Base-by-base conservation (phyloP, 2,329 filamentous ascomycete species). In the Passalora sequoiae region DNA sequence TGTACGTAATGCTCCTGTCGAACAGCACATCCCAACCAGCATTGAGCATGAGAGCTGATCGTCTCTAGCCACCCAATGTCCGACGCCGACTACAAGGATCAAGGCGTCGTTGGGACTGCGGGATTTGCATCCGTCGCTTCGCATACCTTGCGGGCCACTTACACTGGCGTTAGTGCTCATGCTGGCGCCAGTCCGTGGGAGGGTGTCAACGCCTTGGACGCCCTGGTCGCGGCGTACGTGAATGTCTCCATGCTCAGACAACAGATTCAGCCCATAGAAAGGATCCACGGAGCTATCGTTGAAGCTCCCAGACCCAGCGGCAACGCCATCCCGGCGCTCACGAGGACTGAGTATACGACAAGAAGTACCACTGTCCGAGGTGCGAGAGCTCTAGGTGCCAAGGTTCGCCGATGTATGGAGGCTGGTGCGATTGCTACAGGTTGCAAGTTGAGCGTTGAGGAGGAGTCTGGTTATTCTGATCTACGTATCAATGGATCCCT, bases 141-240 rank as follows among this genome's bases (percentile, higher is more conserved):
- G 10, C 21, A 40, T n/a, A 40, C 15, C 19, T 32, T 32, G 28
- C 27, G 20, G 10, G 38, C 27, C 15, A 40, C 38, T 13, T 32
- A 40, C 19, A 29, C 27, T 21, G 44, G 44, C 16, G 20, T 33
- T n/a, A 16, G 32, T 33, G 39, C 44, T n/a, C 44, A 47, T 33
- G 44, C 44, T 6, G 39, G 33, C 13, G 44, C 31, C 9, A 16
- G 24, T 27, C 44, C 44, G 19, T 47, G 44, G 44, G 40, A 47
- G 5, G 44, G 44, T 1, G 35, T 47, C 12, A 47, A 47, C n/a
- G 44, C 44, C 9, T 27, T 43, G 19, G 44, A 47, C 27, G 44
- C 44, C 20, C n/a, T 41, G 6, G 39, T 47, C 16, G 16, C 39
- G 12, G 39, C 44, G 27, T 43, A 47, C 20, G 32, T 21, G 2